These are phyloP conservation scores for Globisporangium abappressorium DNA, from an alignment of 352 stramenopile species.

Conservation along the genomic window DNA sequence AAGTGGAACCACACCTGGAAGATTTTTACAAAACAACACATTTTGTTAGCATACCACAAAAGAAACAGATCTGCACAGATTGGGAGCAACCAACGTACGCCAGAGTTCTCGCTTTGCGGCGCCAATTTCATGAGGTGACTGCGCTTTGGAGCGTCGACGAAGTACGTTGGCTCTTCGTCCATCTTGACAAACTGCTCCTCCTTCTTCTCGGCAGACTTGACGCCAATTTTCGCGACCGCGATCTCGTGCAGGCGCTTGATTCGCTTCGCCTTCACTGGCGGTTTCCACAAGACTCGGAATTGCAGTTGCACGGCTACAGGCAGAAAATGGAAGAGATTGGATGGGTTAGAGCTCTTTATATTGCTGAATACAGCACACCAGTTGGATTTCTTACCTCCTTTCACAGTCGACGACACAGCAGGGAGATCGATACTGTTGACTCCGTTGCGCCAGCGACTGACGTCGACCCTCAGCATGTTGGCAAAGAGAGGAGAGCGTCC, in stretches of 20 bases:
- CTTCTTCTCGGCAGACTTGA: slow-evolving; percentile 12
- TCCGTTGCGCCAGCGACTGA: slow-evolving; percentile 41
- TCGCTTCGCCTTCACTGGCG: slow-evolving; percentile 18
- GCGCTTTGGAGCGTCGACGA: slow-evolving; percentile 17
- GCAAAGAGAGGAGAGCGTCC: slow-evolving; percentile 50
- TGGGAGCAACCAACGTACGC: slow-evolving; percentile 1
- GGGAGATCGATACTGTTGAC: slow-evolving; percentile 51
- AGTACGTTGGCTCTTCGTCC: slow-evolving; percentile 10
- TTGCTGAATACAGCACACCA: background rate
- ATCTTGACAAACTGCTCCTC: background rate
- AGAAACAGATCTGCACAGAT: background rate
- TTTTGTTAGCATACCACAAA: background rate
- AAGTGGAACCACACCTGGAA: slow-evolving; percentile 82
- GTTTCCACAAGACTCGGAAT: slow-evolving; percentile 20
- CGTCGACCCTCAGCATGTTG: slow-evolving; percentile 59
- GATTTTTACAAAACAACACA: background rate
- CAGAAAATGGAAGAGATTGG: background rate
- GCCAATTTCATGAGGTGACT: slow-evolving; percentile 15
- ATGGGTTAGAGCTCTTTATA: background rate
- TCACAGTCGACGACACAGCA: slow-evolving; percentile 35
- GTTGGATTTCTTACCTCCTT: slow-evolving; percentile 37
- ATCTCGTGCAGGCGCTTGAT: slow-evolving; percentile 23
- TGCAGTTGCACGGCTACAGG: slow-evolving; percentile 19
- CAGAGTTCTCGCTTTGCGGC: slow-evolving; percentile 13
- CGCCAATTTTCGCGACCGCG: slow-evolving; percentile 15